phyloP scores from a whole-genome alignment of 371 early-diverging fungal genomes.

The Apophysomyces trapeziformis region DNA sequence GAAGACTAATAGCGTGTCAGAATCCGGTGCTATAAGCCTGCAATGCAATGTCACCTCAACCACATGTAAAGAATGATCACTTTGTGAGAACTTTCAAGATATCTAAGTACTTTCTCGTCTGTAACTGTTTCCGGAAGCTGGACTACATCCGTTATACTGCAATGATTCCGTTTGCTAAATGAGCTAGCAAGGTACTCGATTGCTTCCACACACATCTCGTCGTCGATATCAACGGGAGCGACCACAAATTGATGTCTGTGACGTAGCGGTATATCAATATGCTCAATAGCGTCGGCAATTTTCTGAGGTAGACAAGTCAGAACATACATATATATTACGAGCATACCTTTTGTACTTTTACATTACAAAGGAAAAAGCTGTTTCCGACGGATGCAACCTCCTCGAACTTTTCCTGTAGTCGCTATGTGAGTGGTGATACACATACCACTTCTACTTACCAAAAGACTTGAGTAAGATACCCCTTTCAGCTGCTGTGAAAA shows the following conservation, averaged over 20 bases:
- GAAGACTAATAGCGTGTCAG: slow-evolving; percentile 34
- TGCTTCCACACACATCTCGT: slow-evolving; percentile 26
- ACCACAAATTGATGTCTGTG: slow-evolving; percentile 71
- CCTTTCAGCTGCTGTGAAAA: slow-evolving; percentile 78
- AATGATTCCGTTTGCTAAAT: slow-evolving; percentile 37
- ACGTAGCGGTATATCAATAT: slow-evolving; percentile 59
- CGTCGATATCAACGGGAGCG: slow-evolving; percentile 64
- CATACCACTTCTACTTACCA: slow-evolving; percentile 46
- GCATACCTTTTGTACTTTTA: slow-evolving; percentile 61
- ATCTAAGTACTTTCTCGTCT: slow-evolving; percentile 38
- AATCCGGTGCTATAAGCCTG: background rate
- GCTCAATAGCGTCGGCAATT: slow-evolving; percentile 71
- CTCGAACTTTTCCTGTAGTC: slow-evolving; percentile 63
- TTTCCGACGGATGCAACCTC: slow-evolving; percentile 68
- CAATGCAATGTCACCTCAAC: slow-evolving; percentile 63
- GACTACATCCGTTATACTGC: slow-evolving; percentile 55
- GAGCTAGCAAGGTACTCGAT: slow-evolving; percentile 43
- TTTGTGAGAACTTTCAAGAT: slow-evolving; percentile 75
- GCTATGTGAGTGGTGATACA: slow-evolving; percentile 14
- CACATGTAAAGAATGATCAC: slow-evolving; percentile 86
- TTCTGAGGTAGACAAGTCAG: slow-evolving; percentile 22
- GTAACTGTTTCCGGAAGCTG: slow-evolving; percentile 44
- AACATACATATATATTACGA: background rate
- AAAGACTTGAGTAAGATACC: slow-evolving; percentile 61
- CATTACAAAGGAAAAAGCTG: slow-evolving; percentile 81